Evolutionary conservation across 345 rosid species (phyloP).

Genomic region (Hypericum perforatum): DNA sequence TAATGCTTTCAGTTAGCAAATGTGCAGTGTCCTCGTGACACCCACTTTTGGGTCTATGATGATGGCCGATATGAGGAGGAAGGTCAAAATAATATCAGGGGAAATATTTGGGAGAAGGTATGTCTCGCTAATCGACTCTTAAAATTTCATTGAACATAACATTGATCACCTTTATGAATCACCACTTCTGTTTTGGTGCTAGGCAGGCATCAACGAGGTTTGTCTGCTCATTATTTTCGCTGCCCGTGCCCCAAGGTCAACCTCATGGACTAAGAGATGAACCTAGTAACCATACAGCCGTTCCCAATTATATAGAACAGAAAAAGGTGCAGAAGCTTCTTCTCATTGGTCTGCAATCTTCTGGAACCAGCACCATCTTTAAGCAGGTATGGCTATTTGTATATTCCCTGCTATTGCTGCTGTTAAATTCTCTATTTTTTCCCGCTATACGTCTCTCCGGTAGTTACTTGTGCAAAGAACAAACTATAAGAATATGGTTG

Average conservation of each 20-base stretch:
- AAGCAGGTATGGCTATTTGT: conserved; percentile 57
- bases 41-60: conserved; percentile 83
- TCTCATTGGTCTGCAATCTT: conserved; percentile 68
- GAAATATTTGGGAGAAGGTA: conserved; percentile 86
- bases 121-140: conserved; percentile 9
- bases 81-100: conserved; percentile 75
- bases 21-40: conserved; percentile 70
- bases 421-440: neutral
- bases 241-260: conserved; percentile 79
- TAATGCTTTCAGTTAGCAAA: conserved; percentile 47
- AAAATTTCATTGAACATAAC: neutral
- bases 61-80: conserved; percentile 84
- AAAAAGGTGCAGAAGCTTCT: conserved; percentile 73
- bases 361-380: conserved; percentile 97
- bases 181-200: conserved; percentile 24
- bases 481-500: too few species aligned
- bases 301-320: conserved; percentile 83
- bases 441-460: too few species aligned
- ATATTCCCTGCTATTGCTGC: neutral
- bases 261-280: conserved; percentile 63
- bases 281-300: conserved; percentile 50
- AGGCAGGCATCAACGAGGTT: conserved; percentile 88
- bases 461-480: too few species aligned
- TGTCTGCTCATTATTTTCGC: conserved; percentile 68
- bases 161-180: conserved; percentile 15